Conservation (phyloP, 148 eudicot species). For the Persicaria tinctoria region DNA sequence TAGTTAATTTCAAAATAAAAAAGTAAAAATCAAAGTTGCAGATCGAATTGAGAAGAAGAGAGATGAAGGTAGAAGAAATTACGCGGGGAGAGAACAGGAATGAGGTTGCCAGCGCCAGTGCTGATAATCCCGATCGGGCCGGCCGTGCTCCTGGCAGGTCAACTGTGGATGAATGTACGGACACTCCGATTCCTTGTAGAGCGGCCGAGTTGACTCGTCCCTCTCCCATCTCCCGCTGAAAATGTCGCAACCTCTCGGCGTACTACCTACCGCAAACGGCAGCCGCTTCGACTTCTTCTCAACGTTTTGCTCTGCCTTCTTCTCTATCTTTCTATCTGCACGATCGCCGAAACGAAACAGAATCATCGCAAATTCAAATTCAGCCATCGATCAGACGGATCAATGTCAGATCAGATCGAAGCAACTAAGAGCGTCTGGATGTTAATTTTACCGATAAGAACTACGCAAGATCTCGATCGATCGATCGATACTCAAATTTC, state of each 20-base stretch:
- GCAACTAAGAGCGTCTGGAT: background rate
- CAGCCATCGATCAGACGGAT: background rate
- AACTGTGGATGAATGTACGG: conserved; percentile 81
- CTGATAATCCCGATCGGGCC: conserved; percentile 78
- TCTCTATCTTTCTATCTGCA: background rate
- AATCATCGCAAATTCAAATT: background rate
- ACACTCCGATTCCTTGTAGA: conserved; percentile 77
- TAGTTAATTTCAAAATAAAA: no score
- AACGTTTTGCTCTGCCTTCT: background rate
- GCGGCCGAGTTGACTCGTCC: conserved; percentile 51
- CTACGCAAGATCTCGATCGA: background rate
- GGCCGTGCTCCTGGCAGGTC: conserved; percentile 78
- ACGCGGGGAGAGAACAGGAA: conserved; percentile 77
- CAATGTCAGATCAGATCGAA: background rate
- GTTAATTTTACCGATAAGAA: background rate
- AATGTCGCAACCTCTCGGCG: conserved; percentile 45
- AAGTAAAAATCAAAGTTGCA: background rate
- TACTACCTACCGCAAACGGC: conserved; percentile 53
- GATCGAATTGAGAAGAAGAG: background rate
- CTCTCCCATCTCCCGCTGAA: conserved; percentile 74
- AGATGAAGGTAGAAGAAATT: background rate
- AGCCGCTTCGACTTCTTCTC: conserved; percentile 23
- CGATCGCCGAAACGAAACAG: conserved; percentile 52
- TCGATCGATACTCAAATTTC: background rate
- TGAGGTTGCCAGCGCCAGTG: conserved; percentile 89